These are phyloP conservation scores for Cyberlindnera mississippiensis DNA, from an alignment of 805 yeast genomes.

Conservation along the genomic window DNA sequence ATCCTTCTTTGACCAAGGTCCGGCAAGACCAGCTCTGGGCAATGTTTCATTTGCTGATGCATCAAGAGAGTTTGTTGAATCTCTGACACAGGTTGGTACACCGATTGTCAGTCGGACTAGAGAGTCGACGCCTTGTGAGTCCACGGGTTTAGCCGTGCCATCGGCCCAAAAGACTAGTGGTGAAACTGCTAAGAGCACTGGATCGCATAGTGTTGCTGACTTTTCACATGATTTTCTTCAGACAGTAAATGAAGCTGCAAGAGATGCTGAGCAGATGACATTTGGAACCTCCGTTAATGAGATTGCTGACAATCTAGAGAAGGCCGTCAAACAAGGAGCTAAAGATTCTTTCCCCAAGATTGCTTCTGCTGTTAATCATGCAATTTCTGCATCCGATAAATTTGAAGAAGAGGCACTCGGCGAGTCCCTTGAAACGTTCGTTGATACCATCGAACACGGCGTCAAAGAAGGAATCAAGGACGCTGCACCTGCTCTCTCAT, in stretches of 20 bases:
- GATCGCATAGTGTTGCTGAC: too few species aligned
- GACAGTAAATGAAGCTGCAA: not conserved
- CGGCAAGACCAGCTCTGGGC: not conserved
- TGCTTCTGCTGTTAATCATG: not conserved
- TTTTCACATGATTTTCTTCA: too few species aligned
- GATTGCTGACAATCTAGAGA: not conserved
- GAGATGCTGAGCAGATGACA: not conserved
- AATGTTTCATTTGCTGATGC: conserved; percentile 16
- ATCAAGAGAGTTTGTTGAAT: conserved; percentile 15
- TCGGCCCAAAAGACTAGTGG: too few species aligned
- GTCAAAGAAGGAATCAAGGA: not conserved
- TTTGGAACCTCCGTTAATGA: not conserved
- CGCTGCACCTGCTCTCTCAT: not conserved
- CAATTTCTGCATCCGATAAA: not conserved
- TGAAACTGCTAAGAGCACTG: too few species aligned
- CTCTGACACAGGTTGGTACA: not conserved
- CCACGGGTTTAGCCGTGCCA: too few species aligned
- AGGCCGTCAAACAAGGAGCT: not conserved
- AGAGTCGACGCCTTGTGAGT: too few species aligned
- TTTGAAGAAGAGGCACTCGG: conserved; percentile 3
- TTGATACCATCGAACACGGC: not conserved
- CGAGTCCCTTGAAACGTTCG: conserved; percentile 1
- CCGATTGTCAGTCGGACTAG: too few species aligned
- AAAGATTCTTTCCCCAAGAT: not conserved
- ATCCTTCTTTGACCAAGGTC: conserved; percentile 15